Percentiles rank a stretch among this genome's conserved stretches.
These are phyloP conservation scores for Zopfochytrium polystomum DNA, from an alignment of 371 early-diverging fungal species.

Conservation along the genomic window DNA sequence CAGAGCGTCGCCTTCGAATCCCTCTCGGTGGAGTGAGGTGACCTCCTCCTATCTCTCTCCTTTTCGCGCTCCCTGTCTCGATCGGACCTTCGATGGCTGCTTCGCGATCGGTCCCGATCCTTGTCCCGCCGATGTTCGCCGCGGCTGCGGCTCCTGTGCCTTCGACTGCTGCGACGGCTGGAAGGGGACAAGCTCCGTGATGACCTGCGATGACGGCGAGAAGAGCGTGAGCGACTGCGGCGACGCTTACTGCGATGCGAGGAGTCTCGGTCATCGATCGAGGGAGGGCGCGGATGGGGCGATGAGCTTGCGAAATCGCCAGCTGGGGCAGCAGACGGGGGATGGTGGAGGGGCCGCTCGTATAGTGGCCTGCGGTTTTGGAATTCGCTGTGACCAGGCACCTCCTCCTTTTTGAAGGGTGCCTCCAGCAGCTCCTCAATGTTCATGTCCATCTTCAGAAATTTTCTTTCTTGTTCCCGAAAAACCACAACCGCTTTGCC, in stretches of 20 bases:
- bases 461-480: no score
- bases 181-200: neutral
- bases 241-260: constrained; percentile 10
- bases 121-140: neutral
- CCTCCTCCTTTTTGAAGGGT: constrained; percentile 68
- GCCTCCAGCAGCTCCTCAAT: constrained; percentile 86
- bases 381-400: no score
- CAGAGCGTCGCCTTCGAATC: no score
- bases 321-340: constrained; percentile 2
- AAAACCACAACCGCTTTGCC: no score
- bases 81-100: constrained; percentile 32
- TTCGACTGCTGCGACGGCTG: neutral
- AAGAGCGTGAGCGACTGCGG: constrained; percentile 15
- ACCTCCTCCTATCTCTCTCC: constrained; percentile 39
- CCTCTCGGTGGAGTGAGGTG: no score
- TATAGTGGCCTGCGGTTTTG: no score
- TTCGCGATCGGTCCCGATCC: constrained; percentile 15
- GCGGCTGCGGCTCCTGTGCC: neutral
- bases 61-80: constrained; percentile 19
- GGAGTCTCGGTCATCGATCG: neutral
- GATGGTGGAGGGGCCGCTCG: no score
- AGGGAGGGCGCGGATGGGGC: neutral
- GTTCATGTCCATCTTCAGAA: constrained; percentile 41
- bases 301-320: neutral
- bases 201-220: constrained; percentile 14